Evolutionary conservation across 2,329 filamentous ascomycete species (phyloP).

Genomic region (Didymella keratinophila): DNA sequence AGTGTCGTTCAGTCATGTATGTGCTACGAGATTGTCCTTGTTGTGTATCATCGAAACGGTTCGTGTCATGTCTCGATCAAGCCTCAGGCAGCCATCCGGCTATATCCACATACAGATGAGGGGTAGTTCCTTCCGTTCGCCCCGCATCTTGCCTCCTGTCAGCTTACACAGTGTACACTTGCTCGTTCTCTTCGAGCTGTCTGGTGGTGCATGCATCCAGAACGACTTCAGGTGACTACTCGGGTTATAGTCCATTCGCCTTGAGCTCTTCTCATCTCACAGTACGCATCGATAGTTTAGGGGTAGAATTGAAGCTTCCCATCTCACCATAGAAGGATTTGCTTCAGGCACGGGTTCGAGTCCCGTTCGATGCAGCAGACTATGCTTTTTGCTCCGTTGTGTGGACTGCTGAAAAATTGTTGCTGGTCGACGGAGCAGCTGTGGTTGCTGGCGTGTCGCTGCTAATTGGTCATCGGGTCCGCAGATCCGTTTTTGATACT

Average conservation of each 20-base stretch:
- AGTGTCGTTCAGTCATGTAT: too few relatives aligned
- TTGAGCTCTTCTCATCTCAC: not conserved
- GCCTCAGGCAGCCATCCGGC: constrained; percentile 9
- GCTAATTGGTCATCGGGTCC: not conserved
- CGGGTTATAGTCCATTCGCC: not conserved
- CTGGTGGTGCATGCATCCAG: too few relatives aligned
- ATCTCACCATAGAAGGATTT: constrained; percentile 23
- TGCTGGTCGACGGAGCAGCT: not conserved
- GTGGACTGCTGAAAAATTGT: not conserved
- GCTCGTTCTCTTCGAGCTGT: too few relatives aligned
- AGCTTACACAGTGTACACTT: constrained; percentile 12
- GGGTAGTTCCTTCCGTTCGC: constrained; percentile 7
- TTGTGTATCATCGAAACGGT: not conserved
- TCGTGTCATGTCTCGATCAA: not conserved
- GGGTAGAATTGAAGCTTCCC: constrained; percentile 45
- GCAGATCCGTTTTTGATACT: not conserved
- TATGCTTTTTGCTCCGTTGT: not conserved
- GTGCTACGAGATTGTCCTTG: not conserved
- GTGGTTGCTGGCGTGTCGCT: not conserved
- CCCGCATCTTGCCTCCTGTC: constrained; percentile 13
- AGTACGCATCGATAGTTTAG: constrained; percentile 38
- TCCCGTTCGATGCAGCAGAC: constrained; percentile 32
- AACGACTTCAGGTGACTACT: not conserved
- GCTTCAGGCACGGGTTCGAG: constrained; percentile 41
- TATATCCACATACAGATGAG: constrained; percentile 8